A percentile compares a stretch with the other conserved stretches of the same genome.
phyloP scores from a whole-genome alignment of 257 asterid species.

The Datura wrightii region DNA sequence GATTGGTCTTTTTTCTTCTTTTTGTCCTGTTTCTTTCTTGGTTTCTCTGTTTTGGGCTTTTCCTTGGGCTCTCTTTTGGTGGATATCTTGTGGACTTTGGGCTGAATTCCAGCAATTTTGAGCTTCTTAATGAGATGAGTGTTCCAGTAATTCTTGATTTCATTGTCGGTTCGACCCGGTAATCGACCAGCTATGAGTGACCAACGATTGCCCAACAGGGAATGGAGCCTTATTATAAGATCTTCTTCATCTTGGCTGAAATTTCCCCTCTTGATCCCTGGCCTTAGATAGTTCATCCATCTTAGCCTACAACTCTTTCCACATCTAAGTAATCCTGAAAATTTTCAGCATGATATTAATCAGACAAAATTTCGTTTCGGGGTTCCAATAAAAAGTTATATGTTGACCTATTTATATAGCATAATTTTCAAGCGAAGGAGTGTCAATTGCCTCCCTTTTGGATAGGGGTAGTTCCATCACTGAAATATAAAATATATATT shows the following conservation, averaged over 20 bases:
- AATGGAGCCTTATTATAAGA: slow-evolving; percentile 39
- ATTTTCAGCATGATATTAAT: neutral
- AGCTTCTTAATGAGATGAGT: slow-evolving; percentile 34
- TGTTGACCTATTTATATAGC: too few relatives aligned
- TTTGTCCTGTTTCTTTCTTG: neutral
- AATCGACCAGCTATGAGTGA: slow-evolving; percentile 45
- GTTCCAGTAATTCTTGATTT: slow-evolving; percentile 43
- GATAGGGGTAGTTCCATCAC: too few relatives aligned
- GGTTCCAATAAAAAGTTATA: too few relatives aligned
- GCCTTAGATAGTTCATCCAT: slow-evolving; percentile 45
- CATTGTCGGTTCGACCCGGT: slow-evolving; percentile 44
- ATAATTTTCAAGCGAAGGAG: too few relatives aligned
- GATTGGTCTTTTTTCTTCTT: neutral
- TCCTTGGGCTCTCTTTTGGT: neutral
- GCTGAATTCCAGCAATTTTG: slow-evolving; percentile 34
- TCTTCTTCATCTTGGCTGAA: slow-evolving; percentile 40
- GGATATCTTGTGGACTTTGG: neutral
- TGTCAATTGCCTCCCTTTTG: too few relatives aligned
- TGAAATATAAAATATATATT: too few relatives aligned
- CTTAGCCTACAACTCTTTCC: slow-evolving; percentile 45
- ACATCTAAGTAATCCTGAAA: slow-evolving; percentile 36
- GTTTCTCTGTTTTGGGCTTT: neutral
- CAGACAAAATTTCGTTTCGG: too few relatives aligned
- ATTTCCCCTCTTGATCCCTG: slow-evolving; percentile 45
- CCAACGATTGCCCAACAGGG: slow-evolving; percentile 45